Evolutionary conservation across 306 rosid genomes (phyloP), one percentile per base, ranked within the genome.

Genomic region (Clitoria ternatea): DNA sequence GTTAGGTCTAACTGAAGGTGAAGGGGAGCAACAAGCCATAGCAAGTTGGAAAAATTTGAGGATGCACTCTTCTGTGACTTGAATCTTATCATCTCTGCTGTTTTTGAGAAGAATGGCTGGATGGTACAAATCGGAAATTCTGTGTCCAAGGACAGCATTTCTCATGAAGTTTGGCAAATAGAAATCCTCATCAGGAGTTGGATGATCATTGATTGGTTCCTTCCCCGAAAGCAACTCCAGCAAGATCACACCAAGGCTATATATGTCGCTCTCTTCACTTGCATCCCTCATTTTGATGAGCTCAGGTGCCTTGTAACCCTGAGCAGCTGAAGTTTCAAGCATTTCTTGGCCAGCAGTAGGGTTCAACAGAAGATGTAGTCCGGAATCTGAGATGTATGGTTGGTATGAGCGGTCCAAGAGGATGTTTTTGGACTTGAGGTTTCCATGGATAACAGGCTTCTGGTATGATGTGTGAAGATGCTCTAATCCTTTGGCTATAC

Each of bases 281-380:
- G 88, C 99, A 72, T 91, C 89, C 79, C 76, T 89, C 96, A 89
- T 89, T 63, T 91, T 91, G 79, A 91, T 81, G 35, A 91, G 89
- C 67, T 95, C 99, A 1, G 96, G 97, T 1, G 99, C 87, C 62
- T 86, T 95, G 72, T 95, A 95, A 40, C 99, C 99, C 61, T 87
- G 77, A 48, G 83, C 73, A 53, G 91, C 92, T 11, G 92, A 89
- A 52, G 76, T 68, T 43, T 91, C 96, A 15, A 95, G 97, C 92
- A 95, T 82, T 87, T 91, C 93, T 75, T 84, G 99, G 70, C 86
- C 81, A 2, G 96, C 86, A 23, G 92, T 84, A 7, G 96, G 85
- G 55, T 86, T 89, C 75, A 95, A 44, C 62, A 95, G 89, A 63
- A 95, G 96, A 72, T 87, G 90, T 3, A 89, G 81, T 43, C 92